These are phyloP conservation scores for Ulota crispa DNA, from an alignment of 225 moss, liverwort and hornwort genomes.

Conservation along the genomic window DNA sequence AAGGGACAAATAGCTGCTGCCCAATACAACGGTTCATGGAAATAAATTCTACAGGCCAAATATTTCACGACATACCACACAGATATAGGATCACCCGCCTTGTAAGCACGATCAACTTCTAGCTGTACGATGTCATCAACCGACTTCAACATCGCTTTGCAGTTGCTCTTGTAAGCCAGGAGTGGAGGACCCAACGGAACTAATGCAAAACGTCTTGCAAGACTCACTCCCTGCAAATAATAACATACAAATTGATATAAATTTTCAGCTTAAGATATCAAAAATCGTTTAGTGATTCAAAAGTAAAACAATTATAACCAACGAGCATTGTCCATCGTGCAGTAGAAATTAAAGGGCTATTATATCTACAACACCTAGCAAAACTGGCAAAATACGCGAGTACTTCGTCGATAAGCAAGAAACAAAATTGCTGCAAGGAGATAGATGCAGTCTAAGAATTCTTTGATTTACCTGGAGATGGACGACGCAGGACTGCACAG, in stretches of 20 bases:
- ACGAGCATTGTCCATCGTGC: background rate
- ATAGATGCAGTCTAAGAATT: background rate
- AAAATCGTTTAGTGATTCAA: constrained; percentile 1
- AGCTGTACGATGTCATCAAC: constrained; percentile 73
- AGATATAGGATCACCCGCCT: constrained; percentile 87
- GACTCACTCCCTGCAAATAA: constrained; percentile 81
- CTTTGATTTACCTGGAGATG: constrained; percentile 78
- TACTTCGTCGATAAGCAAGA: constrained; percentile 14
- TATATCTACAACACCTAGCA: background rate
- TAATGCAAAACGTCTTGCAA: constrained; percentile 92
- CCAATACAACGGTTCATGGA: background rate
- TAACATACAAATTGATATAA: background rate
- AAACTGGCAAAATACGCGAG: background rate
- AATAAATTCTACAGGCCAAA: background rate
- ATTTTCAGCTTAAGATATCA: background rate
- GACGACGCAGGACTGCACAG: constrained; percentile 98
- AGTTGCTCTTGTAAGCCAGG: constrained; percentile 88
- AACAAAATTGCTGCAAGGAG: background rate
- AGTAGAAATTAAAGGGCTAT: background rate
- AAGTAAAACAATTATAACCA: background rate
- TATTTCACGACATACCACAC: constrained; percentile 68
- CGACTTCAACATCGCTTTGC: constrained; percentile 95
- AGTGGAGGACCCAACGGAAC: constrained; percentile 96
- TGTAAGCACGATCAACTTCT: constrained; percentile 89
- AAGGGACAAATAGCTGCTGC: background rate